Base-by-base conservation (phyloP, 2,329 filamentous ascomycete species). In the Sporothrix inflata region DNA sequence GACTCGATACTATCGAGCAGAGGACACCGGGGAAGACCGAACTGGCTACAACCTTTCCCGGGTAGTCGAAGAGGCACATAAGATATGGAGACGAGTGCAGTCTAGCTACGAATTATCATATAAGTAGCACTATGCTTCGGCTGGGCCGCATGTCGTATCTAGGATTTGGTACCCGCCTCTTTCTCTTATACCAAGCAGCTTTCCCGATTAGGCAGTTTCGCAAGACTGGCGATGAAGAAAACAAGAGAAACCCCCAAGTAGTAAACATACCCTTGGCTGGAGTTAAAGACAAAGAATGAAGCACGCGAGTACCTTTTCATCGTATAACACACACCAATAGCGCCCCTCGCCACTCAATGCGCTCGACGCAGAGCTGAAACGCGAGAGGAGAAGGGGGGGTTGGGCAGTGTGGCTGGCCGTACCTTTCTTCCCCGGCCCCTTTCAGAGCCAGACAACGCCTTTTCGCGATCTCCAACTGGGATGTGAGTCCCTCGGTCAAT, bases 171-270 rank as follows among this genome's bases (percentile, higher is more conserved):
- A 14, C 6, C n/a, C 45, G 42, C 3, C 19, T 24, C 14, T 1
- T 2, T 12, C 27, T 67, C 24, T 67, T 53, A 67, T 67, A 49
- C 16, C n/a, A 16, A 16, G 19, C 11, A 12, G 42, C 27, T 67
- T 51, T 67, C 65, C 45, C 45, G 65, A 67, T 51, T 67, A 67
- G 65, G 65, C 42, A 67, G 45, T 67, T 67, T 67, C 19, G 60
- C 60, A 16, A 65, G 60, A 27, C n/a, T 38, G 16, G 55, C 38
- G 21, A 45, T 27, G 38, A 14, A 40, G 21, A 9, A 24, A 38
- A 61, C 30, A 65, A 27, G 14, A 27, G 21, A 42, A 38, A 38
- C 2, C 19, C 16, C 4, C 4, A 1, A 12, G 24, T n/a, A n/a
- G n/a, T 40, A 21, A 11, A 47, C 5, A 4, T 21, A n/a, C 5